These are phyloP conservation scores for Alternaria brassicae DNA, from an alignment of 2,329 filamentous ascomycete genomes.

Conservation along the genomic window DNA sequence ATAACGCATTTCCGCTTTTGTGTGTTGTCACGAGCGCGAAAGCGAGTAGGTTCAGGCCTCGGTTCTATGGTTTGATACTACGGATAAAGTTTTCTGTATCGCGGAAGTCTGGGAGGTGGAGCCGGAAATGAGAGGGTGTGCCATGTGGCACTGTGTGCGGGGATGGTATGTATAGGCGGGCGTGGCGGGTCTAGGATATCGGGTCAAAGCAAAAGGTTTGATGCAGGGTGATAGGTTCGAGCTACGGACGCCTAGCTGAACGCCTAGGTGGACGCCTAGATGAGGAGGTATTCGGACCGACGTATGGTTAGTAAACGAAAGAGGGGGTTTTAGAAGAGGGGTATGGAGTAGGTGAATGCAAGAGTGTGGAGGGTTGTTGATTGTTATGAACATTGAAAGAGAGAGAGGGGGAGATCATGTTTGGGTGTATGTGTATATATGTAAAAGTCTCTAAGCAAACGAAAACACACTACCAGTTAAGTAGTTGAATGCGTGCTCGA, in stretches of 20 bases:
- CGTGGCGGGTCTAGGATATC: not conserved
- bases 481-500: not conserved
- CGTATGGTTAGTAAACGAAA: not conserved
- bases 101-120: not conserved
- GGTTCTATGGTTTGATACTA: not conserved
- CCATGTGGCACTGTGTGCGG: no score
- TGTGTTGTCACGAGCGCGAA: not conserved
- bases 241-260: not conserved
- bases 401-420: not conserved
- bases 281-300: slow-evolving; percentile 4
- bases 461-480: not conserved
- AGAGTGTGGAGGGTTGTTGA: not conserved
- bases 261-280: not conserved
- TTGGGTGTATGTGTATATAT: not conserved
- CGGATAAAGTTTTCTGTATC: not conserved
- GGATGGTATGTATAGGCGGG: not conserved
- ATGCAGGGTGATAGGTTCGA: not conserved
- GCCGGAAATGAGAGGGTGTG: not conserved
- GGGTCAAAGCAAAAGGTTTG: no score
- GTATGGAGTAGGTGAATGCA: not conserved
- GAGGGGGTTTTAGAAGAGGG: not conserved
- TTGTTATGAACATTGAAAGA: not conserved
- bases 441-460: not conserved
- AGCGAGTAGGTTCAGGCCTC: not conserved
- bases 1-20: not conserved